Percentiles rank a stretch among this genome's conserved stretches.
These are phyloP conservation scores for Colletotrichum plurivorum DNA, from an alignment of 2,329 filamentous ascomycete genomes.

Conservation along the genomic window DNA sequence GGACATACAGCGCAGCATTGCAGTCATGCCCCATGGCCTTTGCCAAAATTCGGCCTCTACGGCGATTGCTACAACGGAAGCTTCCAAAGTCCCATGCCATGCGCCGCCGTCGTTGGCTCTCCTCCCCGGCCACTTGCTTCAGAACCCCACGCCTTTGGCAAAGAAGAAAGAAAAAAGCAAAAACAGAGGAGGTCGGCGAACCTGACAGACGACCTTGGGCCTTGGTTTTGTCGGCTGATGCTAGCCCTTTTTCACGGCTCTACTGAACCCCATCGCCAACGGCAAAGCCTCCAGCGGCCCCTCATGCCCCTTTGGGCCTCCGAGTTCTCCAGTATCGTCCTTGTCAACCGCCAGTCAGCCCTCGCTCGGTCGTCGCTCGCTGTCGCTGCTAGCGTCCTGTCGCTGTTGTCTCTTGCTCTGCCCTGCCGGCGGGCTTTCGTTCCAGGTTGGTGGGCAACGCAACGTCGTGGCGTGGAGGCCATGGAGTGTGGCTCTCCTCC, in stretches of 20 bases:
- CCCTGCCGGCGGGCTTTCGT: slow-evolving; percentile 8
- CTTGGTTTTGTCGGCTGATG: slow-evolving; percentile 1
- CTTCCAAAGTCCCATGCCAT: slow-evolving; percentile 11
- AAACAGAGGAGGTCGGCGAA: slow-evolving; percentile 7
- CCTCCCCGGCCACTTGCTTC: too few species aligned
- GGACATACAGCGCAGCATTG: not conserved
- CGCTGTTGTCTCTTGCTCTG: not conserved
- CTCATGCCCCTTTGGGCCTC: slow-evolving; percentile 14
- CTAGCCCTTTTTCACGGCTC: not conserved
- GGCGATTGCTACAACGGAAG: too few species aligned
- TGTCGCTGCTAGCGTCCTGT: not conserved
- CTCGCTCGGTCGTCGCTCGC: not conserved
- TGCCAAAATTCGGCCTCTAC: too few species aligned
- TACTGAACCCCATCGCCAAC: not conserved
- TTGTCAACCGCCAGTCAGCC: too few species aligned
- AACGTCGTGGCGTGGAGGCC: slow-evolving; percentile 32
- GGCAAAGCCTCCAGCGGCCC: slow-evolving; percentile 19
- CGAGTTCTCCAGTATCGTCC: slow-evolving; percentile 2
- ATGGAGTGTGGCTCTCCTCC: slow-evolving; percentile 14
- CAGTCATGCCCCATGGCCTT: not conserved
- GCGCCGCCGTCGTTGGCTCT: not conserved
- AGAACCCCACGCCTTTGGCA: not conserved
- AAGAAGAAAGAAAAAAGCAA: not conserved
- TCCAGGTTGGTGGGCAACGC: slow-evolving; percentile 34
- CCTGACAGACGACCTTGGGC: not conserved